Evolutionary conservation across 441 rosid species (phyloP).

Genomic region (Brassica balearica): DNA sequence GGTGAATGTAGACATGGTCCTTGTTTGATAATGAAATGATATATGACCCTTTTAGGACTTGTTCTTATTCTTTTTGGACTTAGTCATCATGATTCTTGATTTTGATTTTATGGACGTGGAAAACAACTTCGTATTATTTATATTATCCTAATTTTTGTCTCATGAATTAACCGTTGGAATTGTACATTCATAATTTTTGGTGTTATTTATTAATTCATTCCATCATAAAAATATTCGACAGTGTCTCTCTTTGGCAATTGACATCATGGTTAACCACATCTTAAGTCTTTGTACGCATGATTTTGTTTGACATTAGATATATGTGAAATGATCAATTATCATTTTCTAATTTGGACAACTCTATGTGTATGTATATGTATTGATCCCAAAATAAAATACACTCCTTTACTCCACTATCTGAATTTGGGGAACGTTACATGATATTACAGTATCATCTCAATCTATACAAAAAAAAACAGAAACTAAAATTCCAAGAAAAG

Average conservation of each 20-base stretch:
- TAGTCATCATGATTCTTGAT: not conserved
- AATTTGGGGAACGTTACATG: slow-evolving; percentile 45
- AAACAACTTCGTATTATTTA: slow-evolving; percentile 2
- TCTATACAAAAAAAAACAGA: slow-evolving; percentile 57
- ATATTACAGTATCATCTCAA: slow-evolving; percentile 63
- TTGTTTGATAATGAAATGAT: slow-evolving; percentile 24
- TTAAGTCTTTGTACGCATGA: not conserved
- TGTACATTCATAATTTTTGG: slow-evolving; percentile 5
- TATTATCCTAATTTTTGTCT: not conserved
- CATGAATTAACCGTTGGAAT: not conserved
- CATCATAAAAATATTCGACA: not conserved
- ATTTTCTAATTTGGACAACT: not conserved
- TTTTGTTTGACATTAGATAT: not conserved
- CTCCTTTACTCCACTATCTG: slow-evolving; percentile 25
- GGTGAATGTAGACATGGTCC: slow-evolving; percentile 25
- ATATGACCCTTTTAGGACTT: not conserved
- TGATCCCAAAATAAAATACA: slow-evolving; percentile 16
- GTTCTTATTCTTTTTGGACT: slow-evolving; percentile 13
- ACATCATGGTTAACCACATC: not conserved
- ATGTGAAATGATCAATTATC: not conserved
- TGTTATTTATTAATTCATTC: not conserved
- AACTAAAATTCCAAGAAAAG: slow-evolving; percentile 46
- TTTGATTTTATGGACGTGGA: slow-evolving; percentile 5
- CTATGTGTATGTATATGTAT: not conserved
- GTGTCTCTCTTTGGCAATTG: slow-evolving; percentile 6